phyloP scores from a whole-genome alignment of 2,329 filamentous ascomycete genomes.

The Phialophora chinensis region DNA sequence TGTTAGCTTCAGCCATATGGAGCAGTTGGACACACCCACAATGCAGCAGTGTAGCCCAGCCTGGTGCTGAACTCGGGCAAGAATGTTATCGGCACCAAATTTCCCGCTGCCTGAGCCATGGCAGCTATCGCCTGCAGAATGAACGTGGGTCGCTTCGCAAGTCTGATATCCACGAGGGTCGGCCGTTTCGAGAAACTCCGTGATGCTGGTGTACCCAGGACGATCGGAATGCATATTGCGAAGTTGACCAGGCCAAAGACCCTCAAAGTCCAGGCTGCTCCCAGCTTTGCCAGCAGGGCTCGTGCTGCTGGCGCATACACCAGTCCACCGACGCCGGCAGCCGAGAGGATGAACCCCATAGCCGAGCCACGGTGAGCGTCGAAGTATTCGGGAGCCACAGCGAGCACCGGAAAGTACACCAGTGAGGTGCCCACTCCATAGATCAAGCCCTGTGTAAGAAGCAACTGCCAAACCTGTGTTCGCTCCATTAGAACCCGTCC shows the following conservation, averaged over 20 bases:
- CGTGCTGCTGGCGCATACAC: conserved; percentile 54
- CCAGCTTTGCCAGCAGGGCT: conserved; percentile 43
- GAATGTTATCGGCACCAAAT: conserved; percentile 50
- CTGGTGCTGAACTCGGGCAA: conserved; percentile 48
- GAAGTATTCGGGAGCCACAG: conserved; percentile 68
- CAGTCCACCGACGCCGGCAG: conserved; percentile 65
- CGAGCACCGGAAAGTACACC: conserved; percentile 62
- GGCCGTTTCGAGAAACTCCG: conserved; percentile 39
- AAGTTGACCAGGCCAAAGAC: conserved; percentile 37
- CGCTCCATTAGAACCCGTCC: neutral
- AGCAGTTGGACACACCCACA: conserved; percentile 22
- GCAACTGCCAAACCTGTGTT: conserved; percentile 64
- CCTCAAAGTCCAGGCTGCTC: conserved; percentile 48
- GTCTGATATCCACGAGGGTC: conserved; percentile 45
- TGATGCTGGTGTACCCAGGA: conserved; percentile 40
- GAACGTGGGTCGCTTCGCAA: conserved; percentile 47
- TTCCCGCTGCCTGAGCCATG: conserved; percentile 48
- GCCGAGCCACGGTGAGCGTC: conserved; percentile 62
- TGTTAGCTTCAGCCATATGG: neutral
- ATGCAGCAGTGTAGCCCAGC: conserved; percentile 45
- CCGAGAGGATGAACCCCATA: conserved; percentile 64
- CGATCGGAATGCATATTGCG: conserved; percentile 43
- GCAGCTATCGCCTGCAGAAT: conserved; percentile 46
- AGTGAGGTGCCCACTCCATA: conserved; percentile 69
- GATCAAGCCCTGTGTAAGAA: conserved; percentile 65